A percentile compares a stretch with the other conserved stretches of the same genome.
phyloP scores from a whole-genome alignment of 202 grass and related monocot species.

The Carex arenaria region DNA sequence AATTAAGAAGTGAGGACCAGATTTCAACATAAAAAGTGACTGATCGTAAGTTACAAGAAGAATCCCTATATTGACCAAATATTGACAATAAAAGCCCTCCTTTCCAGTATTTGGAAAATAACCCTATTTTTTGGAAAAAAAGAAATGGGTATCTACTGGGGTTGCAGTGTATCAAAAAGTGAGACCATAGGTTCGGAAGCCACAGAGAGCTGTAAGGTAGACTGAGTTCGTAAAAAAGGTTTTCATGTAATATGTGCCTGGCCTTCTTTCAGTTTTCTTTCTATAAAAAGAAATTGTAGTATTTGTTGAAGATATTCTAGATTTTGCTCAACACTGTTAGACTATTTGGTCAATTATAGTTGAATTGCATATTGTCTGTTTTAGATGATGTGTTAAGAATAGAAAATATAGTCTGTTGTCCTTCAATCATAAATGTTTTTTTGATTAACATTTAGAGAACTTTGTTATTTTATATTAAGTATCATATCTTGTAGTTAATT shows the following conservation, averaged over 20 bases:
- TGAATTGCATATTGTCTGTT: neutral
- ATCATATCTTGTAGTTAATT: neutral
- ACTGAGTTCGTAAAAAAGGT: neutral
- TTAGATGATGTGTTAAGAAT: neutral
- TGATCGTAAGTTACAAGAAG: neutral
- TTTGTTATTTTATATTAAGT: neutral
- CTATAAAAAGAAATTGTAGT: neutral
- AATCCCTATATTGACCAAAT: neutral
- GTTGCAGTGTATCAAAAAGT: neutral
- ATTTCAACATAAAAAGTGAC: too few species aligned
- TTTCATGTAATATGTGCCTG: neutral
- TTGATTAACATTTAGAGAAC: neutral
- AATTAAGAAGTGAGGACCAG: too few species aligned
- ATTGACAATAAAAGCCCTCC: neutral
- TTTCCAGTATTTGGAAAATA: conserved; percentile 9
- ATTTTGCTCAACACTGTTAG: neutral
- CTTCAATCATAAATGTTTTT: conserved; percentile 1
- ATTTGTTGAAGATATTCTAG: neutral
- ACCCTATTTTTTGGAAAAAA: neutral
- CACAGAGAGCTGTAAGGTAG: neutral
- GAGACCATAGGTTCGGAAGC: neutral
- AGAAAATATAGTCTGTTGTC: neutral
- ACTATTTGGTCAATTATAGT: neutral
- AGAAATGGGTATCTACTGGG: neutral
- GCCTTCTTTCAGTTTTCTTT: neutral